Evolutionary conservation across 139 green algal species (phyloP).

Genomic region (Cymbomonas tetramitiformis): DNA sequence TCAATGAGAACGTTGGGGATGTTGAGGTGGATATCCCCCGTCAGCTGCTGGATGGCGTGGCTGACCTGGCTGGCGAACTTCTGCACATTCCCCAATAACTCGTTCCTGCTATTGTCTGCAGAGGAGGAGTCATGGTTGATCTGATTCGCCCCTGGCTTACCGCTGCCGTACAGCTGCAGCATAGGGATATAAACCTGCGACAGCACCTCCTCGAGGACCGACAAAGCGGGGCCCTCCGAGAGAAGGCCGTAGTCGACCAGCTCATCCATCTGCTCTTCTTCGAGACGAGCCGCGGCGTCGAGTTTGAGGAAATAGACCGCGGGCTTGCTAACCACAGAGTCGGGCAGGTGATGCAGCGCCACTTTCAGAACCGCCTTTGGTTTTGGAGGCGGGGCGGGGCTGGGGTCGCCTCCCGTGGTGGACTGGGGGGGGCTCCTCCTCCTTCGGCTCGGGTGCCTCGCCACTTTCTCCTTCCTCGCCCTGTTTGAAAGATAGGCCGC

Average conservation of each 20-base stretch:
- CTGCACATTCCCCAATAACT: slow-evolving; percentile 47
- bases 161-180: slow-evolving; percentile 26
- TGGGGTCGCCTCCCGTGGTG: no score
- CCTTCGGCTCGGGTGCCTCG: no score
- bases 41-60: slow-evolving; percentile 51
- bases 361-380: no score
- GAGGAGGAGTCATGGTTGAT: not conserved
- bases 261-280: slow-evolving; percentile 23
- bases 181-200: slow-evolving; percentile 39
- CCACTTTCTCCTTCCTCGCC: no score
- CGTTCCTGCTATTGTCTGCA: slow-evolving; percentile 16
- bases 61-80: slow-evolving; percentile 50
- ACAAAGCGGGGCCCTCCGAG: slow-evolving; percentile 34
- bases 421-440: no score
- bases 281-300: no score
- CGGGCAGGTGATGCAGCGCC: no score
- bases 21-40: slow-evolving; percentile 40
- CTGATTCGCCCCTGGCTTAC: not conserved
- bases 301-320: no score
- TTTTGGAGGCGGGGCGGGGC: no score
- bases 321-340: no score
- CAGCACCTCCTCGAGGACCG: slow-evolving; percentile 41
- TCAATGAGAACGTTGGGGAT: slow-evolving; percentile 37
- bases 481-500: no score
- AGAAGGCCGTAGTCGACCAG: slow-evolving; percentile 43